Conservation (phyloP, 164 flowering plant genomes). For the Pachysandra terminalis region DNA sequence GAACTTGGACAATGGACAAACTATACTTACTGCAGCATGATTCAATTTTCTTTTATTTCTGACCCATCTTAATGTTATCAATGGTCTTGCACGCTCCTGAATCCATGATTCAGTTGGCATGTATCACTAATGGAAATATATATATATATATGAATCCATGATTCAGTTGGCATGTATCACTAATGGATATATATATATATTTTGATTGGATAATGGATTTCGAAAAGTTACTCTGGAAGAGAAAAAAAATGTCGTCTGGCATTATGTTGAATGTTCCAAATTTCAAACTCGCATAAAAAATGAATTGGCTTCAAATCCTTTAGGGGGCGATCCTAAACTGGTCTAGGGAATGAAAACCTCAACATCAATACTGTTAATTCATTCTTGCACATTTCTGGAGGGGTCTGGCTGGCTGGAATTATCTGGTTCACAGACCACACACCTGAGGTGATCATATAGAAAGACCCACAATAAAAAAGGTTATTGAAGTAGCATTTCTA, state of each 20-base stretch:
- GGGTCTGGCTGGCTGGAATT: neutral
- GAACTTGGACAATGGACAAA: neutral
- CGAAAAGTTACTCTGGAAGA: neutral
- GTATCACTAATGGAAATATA: neutral
- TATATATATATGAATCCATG: too few relatives aligned
- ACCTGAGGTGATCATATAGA: neutral
- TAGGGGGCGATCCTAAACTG: neutral
- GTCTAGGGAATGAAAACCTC: neutral
- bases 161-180: neutral
- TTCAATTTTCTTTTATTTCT: neutral
- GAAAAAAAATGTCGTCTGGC: neutral
- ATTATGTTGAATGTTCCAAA: too few relatives aligned
- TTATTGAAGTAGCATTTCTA: neutral
- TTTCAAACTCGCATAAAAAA: neutral
- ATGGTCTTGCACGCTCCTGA: neutral
- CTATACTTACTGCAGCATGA: slow-evolving; percentile 4
- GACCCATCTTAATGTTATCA: neutral
- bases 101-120: neutral
- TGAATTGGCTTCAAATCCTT: neutral
- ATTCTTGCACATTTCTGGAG: neutral
- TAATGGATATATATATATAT: too few relatives aligned
- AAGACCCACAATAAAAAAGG: neutral
- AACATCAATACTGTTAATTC: neutral
- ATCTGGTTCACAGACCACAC: neutral
- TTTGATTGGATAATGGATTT: too few relatives aligned